Conservation (phyloP, 768 basidiomycete genomes). For the Candolleomyces eurysporus region DNA sequence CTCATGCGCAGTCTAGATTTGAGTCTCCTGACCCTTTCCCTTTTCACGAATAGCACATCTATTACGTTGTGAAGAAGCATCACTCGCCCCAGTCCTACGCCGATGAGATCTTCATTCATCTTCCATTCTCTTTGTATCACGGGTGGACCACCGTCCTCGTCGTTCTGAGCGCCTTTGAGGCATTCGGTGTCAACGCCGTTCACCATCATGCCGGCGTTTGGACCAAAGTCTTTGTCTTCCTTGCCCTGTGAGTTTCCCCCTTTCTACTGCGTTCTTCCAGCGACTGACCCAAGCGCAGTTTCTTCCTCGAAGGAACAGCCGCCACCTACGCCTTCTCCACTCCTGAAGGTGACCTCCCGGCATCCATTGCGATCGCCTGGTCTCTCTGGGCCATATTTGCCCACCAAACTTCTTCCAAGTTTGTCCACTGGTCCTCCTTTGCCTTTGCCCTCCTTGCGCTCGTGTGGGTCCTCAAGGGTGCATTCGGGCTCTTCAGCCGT, state of each 20-base stretch:
- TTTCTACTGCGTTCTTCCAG: not conserved
- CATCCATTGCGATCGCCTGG: slow-evolving; percentile 88
- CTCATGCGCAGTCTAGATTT: not conserved
- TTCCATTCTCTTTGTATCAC: slow-evolving; percentile 95
- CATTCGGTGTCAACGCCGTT: slow-evolving; percentile 79
- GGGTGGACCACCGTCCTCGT: slow-evolving; percentile 89
- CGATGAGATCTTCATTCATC: slow-evolving; percentile 90
- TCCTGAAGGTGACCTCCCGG: slow-evolving; percentile 88
- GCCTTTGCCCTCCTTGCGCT: slow-evolving; percentile 83
- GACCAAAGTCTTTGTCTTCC: slow-evolving; percentile 95
- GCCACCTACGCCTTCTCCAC: slow-evolving; percentile 94
- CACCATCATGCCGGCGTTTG: slow-evolving; percentile 70
- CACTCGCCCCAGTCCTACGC: slow-evolving; percentile 59
- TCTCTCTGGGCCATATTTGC: slow-evolving; percentile 92
- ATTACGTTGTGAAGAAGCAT: slow-evolving; percentile 91
- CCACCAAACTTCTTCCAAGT: slow-evolving; percentile 61
- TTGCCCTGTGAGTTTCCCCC: slow-evolving; percentile 64
- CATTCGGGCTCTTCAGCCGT: slow-evolving; percentile 53
- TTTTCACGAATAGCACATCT: slow-evolving; percentile 66
- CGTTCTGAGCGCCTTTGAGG: slow-evolving; percentile 80
- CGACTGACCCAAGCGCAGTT: slow-evolving; percentile 35
- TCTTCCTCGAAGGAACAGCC: slow-evolving; percentile 91
- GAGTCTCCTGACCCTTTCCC: not conserved
- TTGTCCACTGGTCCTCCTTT: slow-evolving; percentile 90
- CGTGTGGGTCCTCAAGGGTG: slow-evolving; percentile 80